A percentile compares a stretch with the other conserved stretches of the same genome.
Conservation (phyloP, 331 rosid species). For the Malus hybrid region DNA sequence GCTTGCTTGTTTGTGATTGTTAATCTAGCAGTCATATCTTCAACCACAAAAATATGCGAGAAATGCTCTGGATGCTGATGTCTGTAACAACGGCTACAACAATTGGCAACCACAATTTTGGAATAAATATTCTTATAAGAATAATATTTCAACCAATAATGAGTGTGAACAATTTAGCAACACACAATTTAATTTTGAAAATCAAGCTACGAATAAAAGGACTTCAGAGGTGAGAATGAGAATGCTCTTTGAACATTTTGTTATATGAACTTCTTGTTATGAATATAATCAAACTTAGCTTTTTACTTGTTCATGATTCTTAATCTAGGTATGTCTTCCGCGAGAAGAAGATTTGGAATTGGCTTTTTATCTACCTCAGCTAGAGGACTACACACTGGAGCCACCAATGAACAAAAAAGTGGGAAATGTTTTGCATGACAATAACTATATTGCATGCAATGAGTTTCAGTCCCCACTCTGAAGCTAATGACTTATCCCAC, state of each 20-base stretch:
- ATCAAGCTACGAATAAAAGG: neutral
- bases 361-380: neutral
- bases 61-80: neutral
- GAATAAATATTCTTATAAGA: no score
- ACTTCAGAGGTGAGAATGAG: neutral
- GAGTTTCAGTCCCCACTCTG: neutral
- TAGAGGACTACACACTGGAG: neutral
- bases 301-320: neutral
- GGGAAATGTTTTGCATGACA: neutral
- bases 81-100: neutral
- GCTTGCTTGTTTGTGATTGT: neutral
- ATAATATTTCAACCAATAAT: neutral
- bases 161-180: neutral
- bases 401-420: neutral
- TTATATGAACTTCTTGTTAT: neutral
- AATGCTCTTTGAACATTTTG: neutral
- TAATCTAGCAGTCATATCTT: neutral
- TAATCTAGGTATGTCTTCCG: neutral
- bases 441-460: neutral
- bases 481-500: neutral
- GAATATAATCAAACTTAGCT: neutral
- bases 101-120: no score
- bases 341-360: neutral
- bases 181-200: neutral
- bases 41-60: neutral